Percentiles rank a stretch among this genome's conserved stretches.
These are phyloP conservation scores for Backusella sp. DNA, from an alignment of 192 early-diverging fungal genomes.

Conservation along the genomic window DNA sequence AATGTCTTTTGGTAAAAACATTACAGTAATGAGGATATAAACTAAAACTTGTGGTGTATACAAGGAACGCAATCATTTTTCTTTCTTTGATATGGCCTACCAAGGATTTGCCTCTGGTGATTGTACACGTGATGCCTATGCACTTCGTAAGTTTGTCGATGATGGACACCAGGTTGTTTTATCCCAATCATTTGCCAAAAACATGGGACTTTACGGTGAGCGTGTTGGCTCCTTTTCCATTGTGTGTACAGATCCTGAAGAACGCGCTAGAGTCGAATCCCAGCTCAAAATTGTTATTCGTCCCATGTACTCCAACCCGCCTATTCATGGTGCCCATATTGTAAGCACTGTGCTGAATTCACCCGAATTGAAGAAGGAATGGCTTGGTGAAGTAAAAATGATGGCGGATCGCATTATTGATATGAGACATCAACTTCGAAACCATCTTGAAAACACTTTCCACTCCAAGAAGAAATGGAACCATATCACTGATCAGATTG, in stretches of 20 bases:
- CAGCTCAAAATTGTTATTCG: conserved; percentile 96
- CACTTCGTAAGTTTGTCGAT: conserved; percentile 89
- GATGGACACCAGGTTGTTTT: conserved; percentile 76
- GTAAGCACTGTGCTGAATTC: conserved; percentile 84
- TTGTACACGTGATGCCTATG: conserved; percentile 84
- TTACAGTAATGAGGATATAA: background rate
- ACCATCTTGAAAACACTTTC: conserved; percentile 78
- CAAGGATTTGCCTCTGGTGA: conserved; percentile 98
- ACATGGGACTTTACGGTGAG: conserved; percentile 99
- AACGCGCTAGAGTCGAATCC: conserved; percentile 79
- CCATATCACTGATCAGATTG: conserved; percentile 87
- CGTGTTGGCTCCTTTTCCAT: conserved; percentile 90
- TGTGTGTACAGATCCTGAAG: conserved; percentile 67
- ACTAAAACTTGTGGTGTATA: background rate
- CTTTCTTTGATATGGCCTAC: conserved; percentile 99
- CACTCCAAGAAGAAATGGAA: conserved; percentile 75
- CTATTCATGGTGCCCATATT: conserved; percentile 89
- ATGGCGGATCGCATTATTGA: conserved; percentile 97
- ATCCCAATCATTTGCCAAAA: conserved; percentile 99
- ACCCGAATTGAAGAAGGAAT: conserved; percentile 74
- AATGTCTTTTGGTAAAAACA: background rate
- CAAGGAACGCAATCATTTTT: conserved; percentile 70
- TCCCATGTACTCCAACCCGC: conserved; percentile 97
- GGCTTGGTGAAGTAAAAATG: conserved; percentile 85
- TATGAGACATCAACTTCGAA: conserved; percentile 75